Evolutionary conservation across 345 rosid species (phyloP), one percentile per base, ranked within the genome.

Genomic region (Iberis pinnata): DNA sequence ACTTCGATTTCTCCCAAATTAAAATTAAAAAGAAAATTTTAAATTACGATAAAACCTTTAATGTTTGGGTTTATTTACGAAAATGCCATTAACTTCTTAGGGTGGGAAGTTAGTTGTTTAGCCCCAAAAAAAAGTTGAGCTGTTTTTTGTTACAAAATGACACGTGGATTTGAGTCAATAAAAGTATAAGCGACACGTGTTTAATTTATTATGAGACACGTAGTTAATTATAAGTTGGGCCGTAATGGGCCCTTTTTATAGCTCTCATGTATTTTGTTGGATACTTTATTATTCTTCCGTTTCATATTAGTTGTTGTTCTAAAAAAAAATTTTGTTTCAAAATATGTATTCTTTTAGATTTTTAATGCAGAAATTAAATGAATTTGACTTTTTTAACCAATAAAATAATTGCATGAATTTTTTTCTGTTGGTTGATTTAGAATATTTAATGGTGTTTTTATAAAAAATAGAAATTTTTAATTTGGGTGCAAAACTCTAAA

Each of bases 171-270:
- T 49, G 25, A 49, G 51, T 12, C 27, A 25, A 11, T 8, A 18
- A n/a, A 24, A 42, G 18, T 20, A 19, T 19, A 35, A 36, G 8
- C 33, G 61, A 49, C 78, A 69, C 60, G 65, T 73, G 71, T 68
- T 27, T 19, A 15, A 4, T 33, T 9, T 7, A 7, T 49, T 25
- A 32, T 63, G 78, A 67, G 9, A 5, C 2, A 29, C 29, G 65
- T 64, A 70, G 58, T 64, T 76, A 74, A 74, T 64, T 75, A 78
- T 74, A 70, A 51, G 35, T 26, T 66, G 64, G 59, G 64, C 60
- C 37, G 3, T 50, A 36, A 58, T 27, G 56, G 72, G 50, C 56
- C 25, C 25, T n/a, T n/a, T n/a, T n/a, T n/a, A n/a, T n/a, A n/a
- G n/a, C n/a, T n/a, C n/a, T n/a, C n/a, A n/a, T n/a, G n/a, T n/a